Conservation (phyloP, 148 eudicot species). For the Cornus suecica region DNA sequence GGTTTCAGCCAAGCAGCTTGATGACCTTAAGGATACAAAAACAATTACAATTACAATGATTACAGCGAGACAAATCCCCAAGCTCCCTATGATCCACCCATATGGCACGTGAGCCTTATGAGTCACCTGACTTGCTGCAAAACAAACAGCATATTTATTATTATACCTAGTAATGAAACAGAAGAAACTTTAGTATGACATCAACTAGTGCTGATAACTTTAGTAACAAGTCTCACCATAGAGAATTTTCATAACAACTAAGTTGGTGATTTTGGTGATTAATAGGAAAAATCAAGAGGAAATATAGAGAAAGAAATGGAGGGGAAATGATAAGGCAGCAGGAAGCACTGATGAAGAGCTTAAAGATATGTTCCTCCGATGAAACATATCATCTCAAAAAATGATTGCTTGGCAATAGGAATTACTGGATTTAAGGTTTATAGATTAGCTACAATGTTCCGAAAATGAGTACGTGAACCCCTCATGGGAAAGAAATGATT, state of each 20-base stretch:
- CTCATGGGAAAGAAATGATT: neutral
- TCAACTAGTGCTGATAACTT: neutral
- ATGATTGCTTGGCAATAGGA: neutral
- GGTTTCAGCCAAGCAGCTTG: constrained; percentile 37
- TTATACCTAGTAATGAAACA: neutral
- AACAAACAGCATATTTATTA: constrained; percentile 1
- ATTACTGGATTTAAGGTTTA: neutral
- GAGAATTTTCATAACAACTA: neutral
- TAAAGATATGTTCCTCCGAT: neutral
- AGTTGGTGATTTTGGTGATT: neutral
- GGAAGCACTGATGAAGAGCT: neutral
- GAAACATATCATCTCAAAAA: neutral
- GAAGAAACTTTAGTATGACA: neutral
- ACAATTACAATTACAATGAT: constrained; percentile 44
- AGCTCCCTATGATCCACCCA: constrained; percentile 81
- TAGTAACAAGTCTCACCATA: neutral
- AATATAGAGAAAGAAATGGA: neutral
- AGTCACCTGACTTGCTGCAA: constrained; percentile 39
- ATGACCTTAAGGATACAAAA: constrained; percentile 52
- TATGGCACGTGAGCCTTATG: constrained; percentile 54
- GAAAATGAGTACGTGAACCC: neutral
- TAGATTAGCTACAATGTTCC: neutral
- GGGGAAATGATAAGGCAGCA: neutral
- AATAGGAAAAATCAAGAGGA: neutral
- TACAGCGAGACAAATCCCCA: constrained; percentile 57